Conservation (phyloP, 306 rosid species). For the Cucumis cinereus region DNA sequence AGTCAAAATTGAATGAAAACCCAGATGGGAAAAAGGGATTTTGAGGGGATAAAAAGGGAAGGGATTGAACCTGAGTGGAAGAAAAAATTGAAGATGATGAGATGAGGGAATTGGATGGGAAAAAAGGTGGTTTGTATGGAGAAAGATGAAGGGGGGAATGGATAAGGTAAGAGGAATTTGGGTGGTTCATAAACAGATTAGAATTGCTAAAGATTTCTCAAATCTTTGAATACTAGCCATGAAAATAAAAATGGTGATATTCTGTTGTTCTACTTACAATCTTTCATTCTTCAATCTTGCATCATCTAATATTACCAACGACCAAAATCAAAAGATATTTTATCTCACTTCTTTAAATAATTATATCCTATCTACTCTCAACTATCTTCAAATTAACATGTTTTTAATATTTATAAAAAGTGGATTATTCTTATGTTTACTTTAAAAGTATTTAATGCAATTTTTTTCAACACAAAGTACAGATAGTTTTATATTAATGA, state of each 20-base stretch:
- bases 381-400: too few species aligned
- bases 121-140: conserved; percentile 14
- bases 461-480: too few species aligned
- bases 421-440: too few species aligned
- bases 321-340: too few species aligned
- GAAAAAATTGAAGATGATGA: conserved; percentile 8
- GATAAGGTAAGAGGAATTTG: conserved; percentile 48
- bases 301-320: too few species aligned
- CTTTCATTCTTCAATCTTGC: neutral
- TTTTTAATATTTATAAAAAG: too few species aligned
- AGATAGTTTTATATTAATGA: too few species aligned
- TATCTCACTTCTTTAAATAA: too few species aligned
- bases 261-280: too few species aligned
- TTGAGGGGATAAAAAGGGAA: neutral
- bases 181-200: conserved; percentile 33
- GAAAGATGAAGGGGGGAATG: conserved; percentile 15
- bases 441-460: too few species aligned
- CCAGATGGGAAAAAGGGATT: neutral
- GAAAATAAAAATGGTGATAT: too few species aligned
- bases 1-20: neutral
- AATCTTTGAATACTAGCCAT: neutral
- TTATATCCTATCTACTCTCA: too few species aligned
- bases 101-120: neutral
- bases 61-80: neutral
- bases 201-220: conserved; percentile 3